Base-by-base conservation (phyloP, 805 yeast genomes). In the Kodamaea kaohsiungensis region DNA sequence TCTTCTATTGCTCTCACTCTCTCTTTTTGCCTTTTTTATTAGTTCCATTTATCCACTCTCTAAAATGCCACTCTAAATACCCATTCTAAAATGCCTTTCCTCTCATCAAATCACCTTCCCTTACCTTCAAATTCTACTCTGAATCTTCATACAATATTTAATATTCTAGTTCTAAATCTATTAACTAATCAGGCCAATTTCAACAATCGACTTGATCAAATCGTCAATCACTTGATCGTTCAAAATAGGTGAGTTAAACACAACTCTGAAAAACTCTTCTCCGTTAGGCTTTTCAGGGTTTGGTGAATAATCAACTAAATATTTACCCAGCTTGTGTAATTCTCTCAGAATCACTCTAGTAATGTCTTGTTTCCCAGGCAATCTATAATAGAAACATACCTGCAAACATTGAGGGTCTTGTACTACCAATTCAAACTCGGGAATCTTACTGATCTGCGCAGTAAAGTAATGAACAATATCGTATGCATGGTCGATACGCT, bases 231-330 rank as follows among this genome's bases (percentile, higher is more conserved):
- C 63, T 15, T 52, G 37, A 46, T 68, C 72, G 15, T 73, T 70
- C 53, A 77, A 65, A 15, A 72, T 73, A 1, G 96, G 95, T 50
- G 91, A 83, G 67, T 87, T 87, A 69, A 90, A 85, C 5, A 90
- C 96, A 12, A 88, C 93, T 53, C 96, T 75, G 76, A 89, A 89
- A 65, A 90, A 90, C 68, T 89, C 95, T 5, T 96, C 96, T 30
- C 72, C 71, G 46, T 79, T 79, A 1, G 68, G 71, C 6, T 69
- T 62, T 43, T 66, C 74, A 0, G 83, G 82, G 51, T 83, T 82
- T 2, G 96, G 96, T 15, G 96, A 86, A 66, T 82, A 90, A 66
- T 89, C 96, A 38, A 90, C 80, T 61, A 90, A 72, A 65, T 86
- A 89, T 62, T 82, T 78, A n/a, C 91, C 90, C 39, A 75, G 67